These are phyloP conservation scores for Malassezia nana DNA, from an alignment of 1,284 basidiomycete genomes.

Conservation along the genomic window DNA sequence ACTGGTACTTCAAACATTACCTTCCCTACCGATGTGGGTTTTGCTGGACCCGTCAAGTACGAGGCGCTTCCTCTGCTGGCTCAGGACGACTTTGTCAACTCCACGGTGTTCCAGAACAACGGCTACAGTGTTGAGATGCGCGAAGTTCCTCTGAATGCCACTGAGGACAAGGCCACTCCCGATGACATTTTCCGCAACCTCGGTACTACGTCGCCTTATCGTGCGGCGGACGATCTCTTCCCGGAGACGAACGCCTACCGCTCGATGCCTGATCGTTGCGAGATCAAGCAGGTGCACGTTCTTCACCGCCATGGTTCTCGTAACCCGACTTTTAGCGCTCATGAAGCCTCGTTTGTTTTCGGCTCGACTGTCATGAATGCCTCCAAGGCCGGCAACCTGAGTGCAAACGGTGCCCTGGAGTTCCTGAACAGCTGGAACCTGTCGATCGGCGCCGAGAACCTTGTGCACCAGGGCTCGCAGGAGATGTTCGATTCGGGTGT, in stretches of 20 bases:
- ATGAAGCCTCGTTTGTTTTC: conserved; percentile 1
- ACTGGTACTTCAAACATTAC: conserved; percentile 17
- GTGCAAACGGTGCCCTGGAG: conserved; percentile 55
- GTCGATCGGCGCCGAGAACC: conserved; percentile 56
- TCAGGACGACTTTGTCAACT: conserved; percentile 24
- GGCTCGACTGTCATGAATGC: background rate
- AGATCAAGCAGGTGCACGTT: conserved; percentile 36
- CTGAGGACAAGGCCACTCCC: conserved; percentile 15
- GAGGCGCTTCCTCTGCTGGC: conserved; percentile 30
- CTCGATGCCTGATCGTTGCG: conserved; percentile 18
- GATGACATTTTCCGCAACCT: conserved; percentile 31
- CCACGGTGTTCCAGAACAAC: background rate
- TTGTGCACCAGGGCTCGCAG: conserved; percentile 72
- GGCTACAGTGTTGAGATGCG: conserved; percentile 23
- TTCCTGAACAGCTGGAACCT: conserved; percentile 65
- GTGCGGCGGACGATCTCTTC: conserved; percentile 12
- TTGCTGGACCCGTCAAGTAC: conserved; percentile 22
- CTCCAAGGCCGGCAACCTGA: conserved; percentile 13
- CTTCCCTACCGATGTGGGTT: conserved; percentile 42
- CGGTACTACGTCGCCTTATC: conserved; percentile 19
- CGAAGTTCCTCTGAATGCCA: conserved; percentile 19
- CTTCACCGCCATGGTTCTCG: conserved; percentile 43
- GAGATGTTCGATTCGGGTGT: conserved; percentile 52
- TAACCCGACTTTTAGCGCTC: conserved; percentile 24
- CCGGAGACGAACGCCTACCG: conserved; percentile 11